Percentiles rank a stretch among this genome's conserved stretches.
Conservation (phyloP, 495 filamentous ascomycete genomes). For the Trichoderma erinaceum region DNA sequence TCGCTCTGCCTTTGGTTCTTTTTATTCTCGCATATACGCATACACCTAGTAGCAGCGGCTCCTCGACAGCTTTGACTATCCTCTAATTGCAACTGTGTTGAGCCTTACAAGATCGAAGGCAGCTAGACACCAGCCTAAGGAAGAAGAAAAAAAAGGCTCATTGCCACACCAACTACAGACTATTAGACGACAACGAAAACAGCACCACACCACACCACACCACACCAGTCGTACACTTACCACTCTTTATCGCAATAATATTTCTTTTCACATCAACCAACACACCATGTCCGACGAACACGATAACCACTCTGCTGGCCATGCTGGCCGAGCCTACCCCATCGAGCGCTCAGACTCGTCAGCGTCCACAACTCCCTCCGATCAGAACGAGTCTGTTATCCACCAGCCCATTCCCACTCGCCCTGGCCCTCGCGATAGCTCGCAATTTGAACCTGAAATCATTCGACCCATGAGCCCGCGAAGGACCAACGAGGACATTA, state of each 20-base stretch:
- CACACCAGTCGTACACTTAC: not conserved
- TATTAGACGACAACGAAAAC: not conserved
- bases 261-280: not conserved
- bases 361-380: constrained; percentile 32
- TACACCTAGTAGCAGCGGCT: not conserved
- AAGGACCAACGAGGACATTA: constrained; percentile 80
- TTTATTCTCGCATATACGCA: not conserved
- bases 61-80: not conserved
- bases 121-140: not conserved
- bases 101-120: not conserved
- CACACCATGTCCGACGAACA: constrained; percentile 14
- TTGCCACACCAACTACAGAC: not conserved
- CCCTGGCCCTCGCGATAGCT: constrained; percentile 60
- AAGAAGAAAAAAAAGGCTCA: not conserved
- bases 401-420: constrained; percentile 42
- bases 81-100: not conserved
- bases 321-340: not conserved
- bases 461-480: constrained; percentile 92
- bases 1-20: not conserved
- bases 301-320: not conserved
- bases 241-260: not conserved
- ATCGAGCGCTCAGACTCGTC: constrained; percentile 31
- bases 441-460: constrained; percentile 71
- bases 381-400: constrained; percentile 28
- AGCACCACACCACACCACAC: not conserved